Conservation (phyloP, 1,139 yeast species). For the Pneumocystis canis region DNA sequence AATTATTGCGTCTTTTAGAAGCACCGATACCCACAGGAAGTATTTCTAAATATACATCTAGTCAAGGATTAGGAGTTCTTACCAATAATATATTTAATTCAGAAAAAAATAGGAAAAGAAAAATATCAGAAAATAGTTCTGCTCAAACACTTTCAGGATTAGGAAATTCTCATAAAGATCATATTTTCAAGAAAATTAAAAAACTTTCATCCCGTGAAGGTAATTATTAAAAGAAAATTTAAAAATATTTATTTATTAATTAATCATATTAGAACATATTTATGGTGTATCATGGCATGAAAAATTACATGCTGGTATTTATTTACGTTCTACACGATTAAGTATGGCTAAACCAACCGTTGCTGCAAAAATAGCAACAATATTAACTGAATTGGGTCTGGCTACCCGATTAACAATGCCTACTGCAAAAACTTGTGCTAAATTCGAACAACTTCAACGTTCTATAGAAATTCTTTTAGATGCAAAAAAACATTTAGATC, state of each 20-base stretch:
- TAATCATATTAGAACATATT: constrained; percentile 40
- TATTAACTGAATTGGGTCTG: constrained; percentile 64
- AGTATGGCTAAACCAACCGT: constrained; percentile 53
- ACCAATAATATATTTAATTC: constrained; percentile 65
- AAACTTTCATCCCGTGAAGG: constrained; percentile 52
- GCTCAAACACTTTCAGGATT: constrained; percentile 6
- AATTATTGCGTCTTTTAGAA: constrained; percentile 62
- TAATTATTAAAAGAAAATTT: neutral
- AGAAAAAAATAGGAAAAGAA: constrained; percentile 53
- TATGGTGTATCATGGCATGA: constrained; percentile 81
- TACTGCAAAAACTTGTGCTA: constrained; percentile 62
- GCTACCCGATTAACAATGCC: constrained; percentile 76
- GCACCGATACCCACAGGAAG: constrained; percentile 76
- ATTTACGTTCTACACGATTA: constrained; percentile 55
- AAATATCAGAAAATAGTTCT: constrained; percentile 15
- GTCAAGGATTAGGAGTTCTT: constrained; percentile 79
- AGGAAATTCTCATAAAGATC: constrained; percentile 12
- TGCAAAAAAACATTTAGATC: constrained; percentile 74
- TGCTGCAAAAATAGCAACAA: constrained; percentile 59
- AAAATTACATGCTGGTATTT: constrained; percentile 63
- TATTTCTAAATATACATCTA: constrained; percentile 62
- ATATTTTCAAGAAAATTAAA: constrained; percentile 27
- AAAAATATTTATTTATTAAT: constrained; percentile 21
- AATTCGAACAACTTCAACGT: constrained; percentile 63
- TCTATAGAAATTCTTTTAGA: constrained; percentile 64